phyloP scores from a whole-genome alignment of 2,329 filamentous ascomycete genomes.

The Pseudogymnoascus sp. region DNA sequence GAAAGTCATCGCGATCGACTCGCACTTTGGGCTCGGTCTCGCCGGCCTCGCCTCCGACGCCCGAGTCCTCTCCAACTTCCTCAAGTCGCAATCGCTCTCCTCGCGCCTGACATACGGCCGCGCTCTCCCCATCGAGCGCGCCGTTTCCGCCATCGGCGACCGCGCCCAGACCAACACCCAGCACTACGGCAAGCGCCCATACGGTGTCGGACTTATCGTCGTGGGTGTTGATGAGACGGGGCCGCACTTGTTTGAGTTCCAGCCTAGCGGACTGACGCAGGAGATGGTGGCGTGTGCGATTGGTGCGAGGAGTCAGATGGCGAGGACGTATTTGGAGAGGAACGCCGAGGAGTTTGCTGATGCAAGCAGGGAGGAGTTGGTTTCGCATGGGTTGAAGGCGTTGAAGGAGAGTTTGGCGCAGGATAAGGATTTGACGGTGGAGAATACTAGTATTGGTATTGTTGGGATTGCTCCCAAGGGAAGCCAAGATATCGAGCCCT shows the following conservation, averaged over 20 bases:
- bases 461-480: constrained; percentile 53
- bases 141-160: constrained; percentile 87
- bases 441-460: constrained; percentile 89
- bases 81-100: constrained; percentile 97
- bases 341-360: constrained; percentile 76
- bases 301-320: constrained; percentile 94
- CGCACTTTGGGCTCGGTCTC: constrained; percentile 90
- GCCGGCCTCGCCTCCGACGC: constrained; percentile 95
- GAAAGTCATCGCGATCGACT: constrained; percentile 95
- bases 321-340: constrained; percentile 89
- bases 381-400: constrained; percentile 81
- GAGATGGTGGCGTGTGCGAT: constrained; percentile 97
- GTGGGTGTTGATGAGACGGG: constrained; percentile 90
- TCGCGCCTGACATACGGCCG: constrained; percentile 94
- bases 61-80: constrained; percentile 99
- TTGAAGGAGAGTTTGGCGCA: constrained; percentile 93
- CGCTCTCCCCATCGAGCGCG: constrained; percentile 78
- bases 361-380: constrained; percentile 72
- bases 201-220: constrained; percentile 87
- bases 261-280: constrained; percentile 89
- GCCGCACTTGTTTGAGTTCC: constrained; percentile 96
- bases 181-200: constrained; percentile 91
- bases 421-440: constrained; percentile 94
- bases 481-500: constrained; percentile 59
- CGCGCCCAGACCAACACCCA: constrained; percentile 98